Evolutionary conservation across 495 filamentous ascomycete species (phyloP), one percentile per base, ranked within the genome.

Genomic region (Eremomyces bilateralis): DNA sequence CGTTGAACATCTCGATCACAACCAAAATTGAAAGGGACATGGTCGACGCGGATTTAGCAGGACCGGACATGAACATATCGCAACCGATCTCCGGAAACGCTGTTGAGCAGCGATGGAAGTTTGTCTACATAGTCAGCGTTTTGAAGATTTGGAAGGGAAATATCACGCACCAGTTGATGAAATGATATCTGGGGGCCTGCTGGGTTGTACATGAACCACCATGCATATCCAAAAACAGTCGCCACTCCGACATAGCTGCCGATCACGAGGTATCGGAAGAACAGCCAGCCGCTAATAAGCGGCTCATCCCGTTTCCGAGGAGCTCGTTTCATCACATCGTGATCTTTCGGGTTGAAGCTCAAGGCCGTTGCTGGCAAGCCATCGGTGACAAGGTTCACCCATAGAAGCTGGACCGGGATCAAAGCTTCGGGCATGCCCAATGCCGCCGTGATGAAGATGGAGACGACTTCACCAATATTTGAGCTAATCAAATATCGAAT

Each of bases 1-100:
- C 90, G 57, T 99, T 99, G 44, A 99, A 62, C 90, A 99, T 99
- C 64, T 99, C 90, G 50, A 99, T 95, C 41, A 93, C 82, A 20
- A 99, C 90, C 18, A 99, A 54, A 51, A 77, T 77, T 17, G 67
- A 90, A 22, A 99, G 69, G 13, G 82, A 92, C 20, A 95, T 69
- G 3, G 90, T 99, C n/a, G 85, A 94, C 3, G 82, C 90, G 15
- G 84, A 71, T 53, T 81, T 88, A 39, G 81, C 66, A 69, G 80
- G 78, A 41, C 88, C 72, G 47, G 92, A 80, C 33, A 63, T 52
- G 60, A 99, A 99, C 67, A 99, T 99, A 44, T 74, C 62, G 56
- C 90, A 99, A 34, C 84, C 85, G 51, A 94, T 80, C 45, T 85
- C 73, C 1, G 85, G 71, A 60, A 94, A 95, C 40, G 77, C 62